Evolutionary conservation across 306 rosid genomes (phyloP).

Genomic region (Delonix regia): DNA sequence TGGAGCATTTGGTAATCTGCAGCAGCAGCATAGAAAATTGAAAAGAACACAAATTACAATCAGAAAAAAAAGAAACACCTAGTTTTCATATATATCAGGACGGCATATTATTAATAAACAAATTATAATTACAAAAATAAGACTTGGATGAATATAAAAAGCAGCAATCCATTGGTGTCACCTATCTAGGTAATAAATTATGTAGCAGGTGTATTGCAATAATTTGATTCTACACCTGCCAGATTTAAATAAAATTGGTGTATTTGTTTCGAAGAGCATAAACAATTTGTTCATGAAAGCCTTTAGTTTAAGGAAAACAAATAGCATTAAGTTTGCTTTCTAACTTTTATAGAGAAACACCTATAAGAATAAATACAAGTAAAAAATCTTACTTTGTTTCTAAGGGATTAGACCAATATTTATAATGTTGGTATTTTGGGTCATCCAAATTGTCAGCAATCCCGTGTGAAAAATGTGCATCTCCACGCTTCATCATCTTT

Average conservation of each 20-base stretch:
- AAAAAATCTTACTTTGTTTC: conserved; percentile 71
- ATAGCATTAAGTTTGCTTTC: background rate
- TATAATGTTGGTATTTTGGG: conserved; percentile 70
- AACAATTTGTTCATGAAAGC: conserved; percentile 24
- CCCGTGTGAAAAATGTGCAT: conserved; percentile 74
- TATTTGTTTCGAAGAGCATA: conserved; percentile 10
- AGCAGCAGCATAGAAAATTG: conserved; percentile 43
- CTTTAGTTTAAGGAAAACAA: conserved; percentile 21
- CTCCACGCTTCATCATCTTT: conserved; percentile 83
- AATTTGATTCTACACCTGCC: conserved; percentile 8
- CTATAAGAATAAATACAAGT: background rate
- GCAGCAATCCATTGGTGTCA: conserved; percentile 11
- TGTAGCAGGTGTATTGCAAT: background rate
- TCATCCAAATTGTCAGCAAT: conserved; percentile 81
- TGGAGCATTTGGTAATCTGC: conserved; percentile 83
- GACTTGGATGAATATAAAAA: conserved; percentile 14
- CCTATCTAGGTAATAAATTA: conserved; percentile 20
- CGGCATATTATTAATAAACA: conserved; percentile 3
- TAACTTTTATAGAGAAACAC: conserved; percentile 3
- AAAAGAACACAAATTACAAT: conserved; percentile 5
- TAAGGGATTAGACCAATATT: conserved; percentile 84
- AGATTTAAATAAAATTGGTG: conserved; percentile 1
- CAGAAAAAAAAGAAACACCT: conserved; percentile 29
- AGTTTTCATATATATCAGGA: conserved; percentile 23
- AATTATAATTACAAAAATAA: background rate